Conservation (phyloP, 768 basidiomycete genomes). For the Pleurotus giganteus region DNA sequence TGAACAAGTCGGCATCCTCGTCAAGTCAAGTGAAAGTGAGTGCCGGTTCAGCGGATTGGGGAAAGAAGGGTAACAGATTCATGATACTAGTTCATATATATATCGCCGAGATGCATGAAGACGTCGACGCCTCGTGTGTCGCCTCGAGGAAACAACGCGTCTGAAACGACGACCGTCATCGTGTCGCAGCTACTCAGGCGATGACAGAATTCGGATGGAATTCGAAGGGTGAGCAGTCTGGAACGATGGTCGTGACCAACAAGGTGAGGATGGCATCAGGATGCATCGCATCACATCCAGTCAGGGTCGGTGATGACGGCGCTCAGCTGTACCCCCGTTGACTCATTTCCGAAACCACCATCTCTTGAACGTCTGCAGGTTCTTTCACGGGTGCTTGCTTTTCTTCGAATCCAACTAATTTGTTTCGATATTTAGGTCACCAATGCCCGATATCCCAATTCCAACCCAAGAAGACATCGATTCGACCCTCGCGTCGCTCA, state of each 20-base stretch:
- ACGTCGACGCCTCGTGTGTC: neutral
- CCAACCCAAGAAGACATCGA: neutral
- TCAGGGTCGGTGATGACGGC: too few species aligned
- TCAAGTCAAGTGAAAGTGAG: neutral
- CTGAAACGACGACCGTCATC: neutral
- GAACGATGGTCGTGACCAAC: too few species aligned
- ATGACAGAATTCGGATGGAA: neutral
- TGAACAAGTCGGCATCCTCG: neutral
- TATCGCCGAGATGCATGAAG: neutral
- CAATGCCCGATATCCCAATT: too few species aligned
- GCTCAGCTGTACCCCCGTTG: too few species aligned
- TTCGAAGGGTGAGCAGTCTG: too few species aligned
- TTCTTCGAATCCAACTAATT: too few species aligned
- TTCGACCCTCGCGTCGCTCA: neutral
- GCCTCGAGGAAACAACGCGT: constrained; percentile 2
- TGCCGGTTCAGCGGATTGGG: neutral
- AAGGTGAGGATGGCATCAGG: too few species aligned
- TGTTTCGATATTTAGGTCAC: too few species aligned
- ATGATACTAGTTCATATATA: neutral
- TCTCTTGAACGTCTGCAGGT: too few species aligned
- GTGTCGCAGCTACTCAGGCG: neutral
- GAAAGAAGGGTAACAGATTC: neutral
- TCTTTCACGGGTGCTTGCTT: too few species aligned
- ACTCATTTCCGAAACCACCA: too few species aligned
- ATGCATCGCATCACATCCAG: too few species aligned